Base-by-base conservation (phyloP, 176 grass and related monocot species). In the Paspalum vaginatum region DNA sequence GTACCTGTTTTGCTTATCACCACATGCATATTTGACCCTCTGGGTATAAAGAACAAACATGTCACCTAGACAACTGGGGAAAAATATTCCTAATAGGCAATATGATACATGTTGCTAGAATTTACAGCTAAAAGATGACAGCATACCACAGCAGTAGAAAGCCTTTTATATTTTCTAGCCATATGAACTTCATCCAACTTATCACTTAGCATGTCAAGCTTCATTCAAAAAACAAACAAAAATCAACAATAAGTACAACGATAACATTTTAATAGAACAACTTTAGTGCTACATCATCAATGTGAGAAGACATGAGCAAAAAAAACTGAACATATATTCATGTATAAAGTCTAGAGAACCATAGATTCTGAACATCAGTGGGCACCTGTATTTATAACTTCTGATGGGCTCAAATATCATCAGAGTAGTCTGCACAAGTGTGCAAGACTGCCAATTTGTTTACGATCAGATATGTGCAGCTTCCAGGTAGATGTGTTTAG, bases 131-230 rank as follows among this genome's bases (percentile, higher is more conserved):
- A 76, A 57, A 40, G 63, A 74, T 81, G 85, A 71, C 46, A 81
- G 65, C 86, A 76, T 98, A 98, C 96, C 92, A 95, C 68, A 75
- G 75, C 69, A 89, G 84, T 11, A 88, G 86, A 78, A 87, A 95
- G 84, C 53, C 81, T 93, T 58, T 83, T 75, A 77, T 79, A 93
- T 59, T 91, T 93, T 86, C 65, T 85, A 79, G 81, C 66, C 70
- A 71, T 69, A 45, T 88, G 86, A 87, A 88, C 40, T 68, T 93
- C 79, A 59, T 64, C 84, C 81, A 98, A 70, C 79, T 86, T 83
- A 84, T 85, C 81, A 41, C 82, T 65, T 68, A 93, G 75, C 38
- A 61, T 62, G 68, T 87, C 79, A 85, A 98, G 86, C 96, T 98
- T 89, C 88, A 88, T 83, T 83, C 37, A 42, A 69, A 65, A 71